phyloP scores from a whole-genome alignment of 331 rosid species.

The Rosa hybrid region DNA sequence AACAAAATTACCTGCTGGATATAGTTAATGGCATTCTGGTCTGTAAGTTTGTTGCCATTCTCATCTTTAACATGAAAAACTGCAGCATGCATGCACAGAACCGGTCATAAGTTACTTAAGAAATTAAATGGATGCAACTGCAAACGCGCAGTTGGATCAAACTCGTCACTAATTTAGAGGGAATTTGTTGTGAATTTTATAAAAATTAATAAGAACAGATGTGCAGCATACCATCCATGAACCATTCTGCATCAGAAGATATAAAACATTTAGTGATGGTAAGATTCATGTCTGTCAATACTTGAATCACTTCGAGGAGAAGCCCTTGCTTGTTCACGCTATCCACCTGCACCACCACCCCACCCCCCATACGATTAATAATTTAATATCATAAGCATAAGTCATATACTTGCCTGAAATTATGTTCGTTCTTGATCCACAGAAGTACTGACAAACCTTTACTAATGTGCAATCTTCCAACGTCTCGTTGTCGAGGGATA shows the following conservation, averaged over 20 bases:
- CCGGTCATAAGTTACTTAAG: not conserved
- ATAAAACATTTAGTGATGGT: slow-evolving; percentile 61
- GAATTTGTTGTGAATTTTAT: not conserved
- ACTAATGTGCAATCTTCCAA: slow-evolving; percentile 68
- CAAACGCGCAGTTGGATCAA: not conserved
- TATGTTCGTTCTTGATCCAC: not conserved
- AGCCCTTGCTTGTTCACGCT: slow-evolving; percentile 70
- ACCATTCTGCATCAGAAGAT: slow-evolving; percentile 74
- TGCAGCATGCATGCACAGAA: slow-evolving; percentile 25
- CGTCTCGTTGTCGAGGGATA: slow-evolving; percentile 64
- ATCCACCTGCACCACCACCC: slow-evolving; percentile 47
- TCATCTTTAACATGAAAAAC: slow-evolving; percentile 69
- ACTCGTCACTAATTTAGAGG: not conserved
- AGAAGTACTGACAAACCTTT: slow-evolving; percentile 42
- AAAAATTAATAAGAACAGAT: not conserved
- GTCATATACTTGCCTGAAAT: not conserved
- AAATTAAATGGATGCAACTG: not conserved
- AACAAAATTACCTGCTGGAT: slow-evolving; percentile 45
- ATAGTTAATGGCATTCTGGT: slow-evolving; percentile 47
- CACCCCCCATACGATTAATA: not conserved
- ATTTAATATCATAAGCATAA: not conserved
- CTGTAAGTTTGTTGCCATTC: slow-evolving; percentile 57
- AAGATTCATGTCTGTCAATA: slow-evolving; percentile 76
- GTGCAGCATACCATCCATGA: slow-evolving; percentile 60
- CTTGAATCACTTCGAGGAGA: slow-evolving; percentile 70